These are phyloP conservation scores for Aspergillus udagawae DNA, from an alignment of 2,329 filamentous ascomycete genomes.

Conservation along the genomic window DNA sequence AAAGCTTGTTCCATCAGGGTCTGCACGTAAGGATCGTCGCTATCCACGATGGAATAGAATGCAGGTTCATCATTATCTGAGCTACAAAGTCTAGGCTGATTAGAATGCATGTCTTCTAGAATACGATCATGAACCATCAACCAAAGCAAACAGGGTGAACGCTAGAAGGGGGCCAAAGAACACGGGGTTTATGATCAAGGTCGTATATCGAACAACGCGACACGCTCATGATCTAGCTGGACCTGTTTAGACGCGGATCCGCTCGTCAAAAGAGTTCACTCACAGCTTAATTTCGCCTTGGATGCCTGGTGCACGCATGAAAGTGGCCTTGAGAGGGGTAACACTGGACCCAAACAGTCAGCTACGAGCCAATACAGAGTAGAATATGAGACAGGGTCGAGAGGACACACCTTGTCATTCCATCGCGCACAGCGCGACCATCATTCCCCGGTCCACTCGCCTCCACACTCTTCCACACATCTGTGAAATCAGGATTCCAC, in stretches of 20 bases:
- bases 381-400: background rate
- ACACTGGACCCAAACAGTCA: slow-evolving; percentile 54
- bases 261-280: slow-evolving; percentile 48
- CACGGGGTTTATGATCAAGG: slow-evolving; percentile 24
- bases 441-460: slow-evolving; percentile 77
- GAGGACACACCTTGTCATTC: slow-evolving; percentile 69
- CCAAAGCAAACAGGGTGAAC: slow-evolving; percentile 11
- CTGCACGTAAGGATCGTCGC: slow-evolving; percentile 86
- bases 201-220: slow-evolving; percentile 20
- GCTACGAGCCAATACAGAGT: background rate
- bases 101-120: slow-evolving; percentile 22
- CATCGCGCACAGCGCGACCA: slow-evolving; percentile 86
- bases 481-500: slow-evolving; percentile 83
- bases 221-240: slow-evolving; percentile 22
- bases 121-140: slow-evolving; percentile 5
- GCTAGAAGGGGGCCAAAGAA: background rate
- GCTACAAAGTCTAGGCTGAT: slow-evolving; percentile 34
- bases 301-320: slow-evolving; percentile 69
- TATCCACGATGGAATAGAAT: slow-evolving; percentile 72
- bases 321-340: slow-evolving; percentile 87
- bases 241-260: slow-evolving; percentile 17
- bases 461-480: slow-evolving; percentile 85
- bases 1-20: slow-evolving; percentile 77
- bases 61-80: slow-evolving; percentile 33
- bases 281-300: slow-evolving; percentile 76